Base-by-base conservation (phyloP, 768 basidiomycete species). In the Rhizopogon vinicolor region DNA sequence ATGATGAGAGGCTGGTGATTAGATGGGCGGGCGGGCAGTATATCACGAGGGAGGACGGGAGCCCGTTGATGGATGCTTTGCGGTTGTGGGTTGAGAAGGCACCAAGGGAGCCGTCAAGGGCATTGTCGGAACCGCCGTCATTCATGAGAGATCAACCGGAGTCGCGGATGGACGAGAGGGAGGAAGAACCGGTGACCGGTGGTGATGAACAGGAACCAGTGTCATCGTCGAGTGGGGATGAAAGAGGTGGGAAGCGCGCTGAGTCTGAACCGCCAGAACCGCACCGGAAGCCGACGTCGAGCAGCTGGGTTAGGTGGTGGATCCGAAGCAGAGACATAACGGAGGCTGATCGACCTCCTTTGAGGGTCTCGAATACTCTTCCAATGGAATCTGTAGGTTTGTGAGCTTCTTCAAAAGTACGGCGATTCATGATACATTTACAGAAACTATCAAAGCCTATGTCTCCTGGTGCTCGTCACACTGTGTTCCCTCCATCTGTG, bases 261-360 rank as follows among this genome's bases (percentile, higher is more conserved):
- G 64, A 55, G 14, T 69, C 62, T 14, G 78, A 77, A 57, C 77
- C 77, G 13, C 72, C 68, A 28, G 74, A 69, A 43, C 61, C 64
- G 13, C 56, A 59, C 3, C 76, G 77, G 62, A 78, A 74, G 53
- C 69, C 81, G 3, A 78, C 80, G 0, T 82, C 84, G 1, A 86
- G 85, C 1, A 86, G 83, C n/a, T 93, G 91, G 91, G 82, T 81
- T 39, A 80, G 83, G 40, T 93, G 91, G 92, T 94, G 90, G 91
- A 84, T 80, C 57, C 76, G 88, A 18, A 86, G 82, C 68, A 70
- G 76, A 53, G 72, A 70, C 52, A 75, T 69, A 50, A 44, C 51
- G 7, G 44, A 56, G 9, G 57, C 60, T 25, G 63, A 69, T 43
- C 57, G 60, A 13, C 65, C 72, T 6, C 2, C 56, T 37, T 48